Evolutionary conservation across 768 basidiomycete species (phyloP).

Genomic region (Suillus bovinus): DNA sequence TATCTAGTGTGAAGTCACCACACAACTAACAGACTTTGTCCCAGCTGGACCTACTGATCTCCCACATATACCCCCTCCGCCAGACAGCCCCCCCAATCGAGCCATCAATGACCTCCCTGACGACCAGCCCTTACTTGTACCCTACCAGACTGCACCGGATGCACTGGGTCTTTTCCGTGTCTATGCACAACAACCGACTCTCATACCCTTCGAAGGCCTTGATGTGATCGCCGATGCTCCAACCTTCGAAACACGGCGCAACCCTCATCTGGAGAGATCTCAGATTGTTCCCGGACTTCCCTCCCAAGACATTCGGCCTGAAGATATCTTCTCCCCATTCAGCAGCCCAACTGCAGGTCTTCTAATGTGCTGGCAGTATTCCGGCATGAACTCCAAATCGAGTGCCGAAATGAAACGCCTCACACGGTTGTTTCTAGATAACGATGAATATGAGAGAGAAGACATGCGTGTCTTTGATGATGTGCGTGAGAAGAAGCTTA

Average conservation of each 20-base stretch:
- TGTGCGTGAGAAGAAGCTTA: background rate
- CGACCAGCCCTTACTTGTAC: background rate
- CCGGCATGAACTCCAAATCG: slow-evolving; percentile 28
- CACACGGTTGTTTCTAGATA: slow-evolving; percentile 22
- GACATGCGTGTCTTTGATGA: slow-evolving; percentile 21
- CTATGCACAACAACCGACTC: slow-evolving; percentile 2
- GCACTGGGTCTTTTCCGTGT: background rate
- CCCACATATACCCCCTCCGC: background rate
- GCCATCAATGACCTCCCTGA: background rate
- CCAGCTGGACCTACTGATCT: slow-evolving; percentile 1
- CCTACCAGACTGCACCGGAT: background rate
- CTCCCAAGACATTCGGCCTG: background rate
- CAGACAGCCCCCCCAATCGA: background rate
- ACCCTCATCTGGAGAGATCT: background rate
- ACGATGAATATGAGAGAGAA: slow-evolving; percentile 20
- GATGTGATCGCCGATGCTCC: slow-evolving; percentile 6
- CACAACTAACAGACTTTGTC: no score
- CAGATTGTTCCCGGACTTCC: background rate
- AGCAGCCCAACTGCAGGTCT: slow-evolving; percentile 22
- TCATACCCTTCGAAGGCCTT: background rate
- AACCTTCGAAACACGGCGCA: background rate
- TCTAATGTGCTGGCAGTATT: slow-evolving; percentile 34
- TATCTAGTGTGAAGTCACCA: no score
- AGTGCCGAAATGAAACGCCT: slow-evolving; percentile 26
- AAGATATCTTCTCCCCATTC: slow-evolving; percentile 15